Evolutionary conservation across 257 asterid genomes (phyloP), one percentile per base, ranked within the genome.

Genomic region (Forsythia viridissima): DNA sequence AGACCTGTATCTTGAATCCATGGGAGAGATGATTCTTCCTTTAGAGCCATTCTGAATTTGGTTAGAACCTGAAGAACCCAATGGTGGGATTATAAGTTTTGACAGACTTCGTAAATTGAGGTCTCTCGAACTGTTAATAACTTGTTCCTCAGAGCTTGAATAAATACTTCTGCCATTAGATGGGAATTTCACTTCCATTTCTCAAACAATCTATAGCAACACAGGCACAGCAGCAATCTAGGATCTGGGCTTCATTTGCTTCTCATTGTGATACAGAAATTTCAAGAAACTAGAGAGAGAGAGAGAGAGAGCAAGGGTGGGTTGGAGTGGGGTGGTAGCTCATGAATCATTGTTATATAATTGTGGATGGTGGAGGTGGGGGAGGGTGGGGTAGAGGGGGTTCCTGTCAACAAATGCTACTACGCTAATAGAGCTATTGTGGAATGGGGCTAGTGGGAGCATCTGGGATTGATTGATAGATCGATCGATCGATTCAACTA

Each of bases 1-100:
- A 77, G 0, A 94, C 98, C 97, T 79, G 91, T 93, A 93, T 84
- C 82, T 85, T 3, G 98, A 83, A 70, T 87, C 90, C 98, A 90
- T 89, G 52, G 98, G 98, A 44, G 87, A 85, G 80, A 94, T 86
- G 79, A 88, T 82, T 71, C 76, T 74, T 42, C 82, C 86, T 41
- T 75, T 83, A 13, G 87, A 76, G 15, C 79, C 82, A 80, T 74
- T 57, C 30, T 39, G 73, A 18, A 71, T 69, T 8, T 59, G 84
- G 74, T 16, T 77, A 40, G 30, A 51, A 46, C 76, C 88, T 13
- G 93, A 81, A 80, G 84, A 86, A 37, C 98, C 99, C 68, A 94
- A 85, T 6, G 98, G 99, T 51, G 99, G 98, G 73, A 94, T 86
- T 3, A 93, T 90, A 30, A 91, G 82, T 80, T 94, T 94, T 0